Evolutionary conservation across 2,329 filamentous ascomycete genomes (phyloP), one percentile per base, ranked within the genome.

Genomic region (Pseudonectria foliicola): DNA sequence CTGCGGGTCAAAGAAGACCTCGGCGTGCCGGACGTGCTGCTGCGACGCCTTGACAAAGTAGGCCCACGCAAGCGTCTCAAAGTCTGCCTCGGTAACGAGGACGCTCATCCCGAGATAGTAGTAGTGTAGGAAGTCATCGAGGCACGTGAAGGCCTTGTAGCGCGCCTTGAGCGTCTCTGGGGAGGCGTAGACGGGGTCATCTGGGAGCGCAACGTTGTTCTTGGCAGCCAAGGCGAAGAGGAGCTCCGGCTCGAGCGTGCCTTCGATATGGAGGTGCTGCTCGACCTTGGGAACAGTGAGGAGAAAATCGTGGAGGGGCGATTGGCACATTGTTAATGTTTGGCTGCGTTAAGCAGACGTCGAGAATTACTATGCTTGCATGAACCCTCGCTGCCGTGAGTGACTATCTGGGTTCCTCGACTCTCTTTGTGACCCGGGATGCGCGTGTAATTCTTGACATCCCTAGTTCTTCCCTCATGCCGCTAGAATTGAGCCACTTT

Each of bases 1-100:
- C 58, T 89, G 83, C 2, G 84, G 83, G 55, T 89, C 85, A 62
- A 89, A 88, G 63, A 87, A 89, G 44, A 87, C 71, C 57, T 89
- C 84, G 11, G 80, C 80, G 52, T 89, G 83, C 31, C 74, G 68
- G 2, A 88, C 77, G 25, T 76, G 75, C 42, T 86, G 77, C 2
- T 62, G 61, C 23, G 75, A 68, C 3, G 81, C 83, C 38, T 71
- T 74, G 23, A 66, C 52, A 56, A 88, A 82, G 62, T 89, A 89
- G 42, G 74, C 72, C 66, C 76, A 83, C 5, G 81, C 82, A 10
- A 90, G 68, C 34, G 73, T 73, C 54, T 84, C 80, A 50, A 85
- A 89, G 60, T 89, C 85, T n/a, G 65, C 60, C 13, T 70, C 63
- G 5, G 72, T 70, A 38, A 80, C 62, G 14, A 89, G 72, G 3